phyloP scores from a whole-genome alignment of 2,329 filamentous ascomycete genomes.

The Alternaria sp. region DNA sequence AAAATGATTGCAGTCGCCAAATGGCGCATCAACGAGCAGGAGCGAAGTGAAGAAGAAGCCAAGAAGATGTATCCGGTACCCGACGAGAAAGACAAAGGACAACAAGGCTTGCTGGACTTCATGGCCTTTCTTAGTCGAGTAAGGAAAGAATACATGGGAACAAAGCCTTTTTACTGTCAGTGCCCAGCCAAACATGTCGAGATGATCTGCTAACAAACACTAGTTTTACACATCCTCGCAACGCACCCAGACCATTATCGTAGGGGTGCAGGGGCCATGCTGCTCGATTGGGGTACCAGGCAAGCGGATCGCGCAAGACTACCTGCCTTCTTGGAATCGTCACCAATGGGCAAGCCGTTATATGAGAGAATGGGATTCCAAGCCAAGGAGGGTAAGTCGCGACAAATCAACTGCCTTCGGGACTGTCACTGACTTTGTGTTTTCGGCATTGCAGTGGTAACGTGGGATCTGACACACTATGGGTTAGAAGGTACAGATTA shows the following conservation, averaged over 20 bases:
- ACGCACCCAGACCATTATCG: constrained; percentile 53
- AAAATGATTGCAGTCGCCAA: constrained; percentile 48
- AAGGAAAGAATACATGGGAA: constrained; percentile 44
- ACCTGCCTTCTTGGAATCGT: constrained; percentile 54
- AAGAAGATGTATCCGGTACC: constrained; percentile 39
- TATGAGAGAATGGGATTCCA: constrained; percentile 49
- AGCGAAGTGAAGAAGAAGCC: constrained; percentile 44
- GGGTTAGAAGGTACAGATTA: constrained; percentile 37
- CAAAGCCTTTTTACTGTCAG: constrained; percentile 47
- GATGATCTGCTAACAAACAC: neutral
- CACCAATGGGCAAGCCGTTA: constrained; percentile 50
- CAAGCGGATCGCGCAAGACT: constrained; percentile 53
- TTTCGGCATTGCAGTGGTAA: constrained; percentile 12
- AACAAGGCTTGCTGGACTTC: constrained; percentile 39
- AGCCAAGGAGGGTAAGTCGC: constrained; percentile 4
- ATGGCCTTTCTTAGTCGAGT: constrained; percentile 33
- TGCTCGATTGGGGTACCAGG: constrained; percentile 51
- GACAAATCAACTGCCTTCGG: neutral
- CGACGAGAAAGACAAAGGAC: constrained; percentile 33
- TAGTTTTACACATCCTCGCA: constrained; percentile 43
- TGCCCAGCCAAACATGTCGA: neutral
- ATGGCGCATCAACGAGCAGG: constrained; percentile 47
- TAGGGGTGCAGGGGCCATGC: constrained; percentile 52
- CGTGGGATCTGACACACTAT: constrained; percentile 41
- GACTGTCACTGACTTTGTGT: neutral